Conservation (phyloP, 371 early-diverging fungal species). For the Circinella umbellata region DNA sequence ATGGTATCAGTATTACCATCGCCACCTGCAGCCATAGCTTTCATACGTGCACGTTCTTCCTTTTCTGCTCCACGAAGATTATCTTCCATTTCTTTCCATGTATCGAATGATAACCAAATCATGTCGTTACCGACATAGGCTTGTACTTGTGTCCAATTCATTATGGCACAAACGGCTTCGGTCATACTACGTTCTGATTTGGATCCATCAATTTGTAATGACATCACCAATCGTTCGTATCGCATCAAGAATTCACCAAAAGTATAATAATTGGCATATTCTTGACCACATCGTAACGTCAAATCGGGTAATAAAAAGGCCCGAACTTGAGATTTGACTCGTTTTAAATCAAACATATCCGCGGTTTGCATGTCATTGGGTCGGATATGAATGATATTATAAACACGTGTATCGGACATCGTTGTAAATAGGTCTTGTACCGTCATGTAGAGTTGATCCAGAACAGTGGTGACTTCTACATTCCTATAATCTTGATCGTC, state of each 20-base stretch:
- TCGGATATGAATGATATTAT: conserved; percentile 86
- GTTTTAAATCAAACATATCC: conserved; percentile 57
- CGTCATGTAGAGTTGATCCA: conserved; percentile 70
- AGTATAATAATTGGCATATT: conserved; percentile 67
- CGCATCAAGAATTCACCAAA: conserved; percentile 71
- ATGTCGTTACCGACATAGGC: conserved; percentile 62
- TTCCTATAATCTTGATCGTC: conserved; percentile 54
- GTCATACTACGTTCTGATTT: conserved; percentile 45
- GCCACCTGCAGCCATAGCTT: conserved; percentile 24
- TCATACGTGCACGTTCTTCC: conserved; percentile 62
- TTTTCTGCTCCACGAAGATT: conserved; percentile 76
- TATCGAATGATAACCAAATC: conserved; percentile 73
- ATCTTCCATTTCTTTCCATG: conserved; percentile 83
- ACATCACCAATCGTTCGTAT: conserved; percentile 47
- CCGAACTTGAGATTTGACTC: conserved; percentile 69
- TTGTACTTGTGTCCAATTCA: conserved; percentile 50
- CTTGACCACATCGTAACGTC: conserved; percentile 51
- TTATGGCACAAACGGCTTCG: conserved; percentile 45
- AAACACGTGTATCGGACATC: conserved; percentile 80
- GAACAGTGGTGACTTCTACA: conserved; percentile 65
- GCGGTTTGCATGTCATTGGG: conserved; percentile 75
- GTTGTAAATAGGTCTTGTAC: conserved; percentile 72
- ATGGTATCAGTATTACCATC: conserved; percentile 13
- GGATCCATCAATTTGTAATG: conserved; percentile 44
- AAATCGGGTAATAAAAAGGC: conserved; percentile 69